These are phyloP conservation scores for Xylariaceae sp. DNA, from an alignment of 2,329 filamentous ascomycete genomes.

Conservation along the genomic window DNA sequence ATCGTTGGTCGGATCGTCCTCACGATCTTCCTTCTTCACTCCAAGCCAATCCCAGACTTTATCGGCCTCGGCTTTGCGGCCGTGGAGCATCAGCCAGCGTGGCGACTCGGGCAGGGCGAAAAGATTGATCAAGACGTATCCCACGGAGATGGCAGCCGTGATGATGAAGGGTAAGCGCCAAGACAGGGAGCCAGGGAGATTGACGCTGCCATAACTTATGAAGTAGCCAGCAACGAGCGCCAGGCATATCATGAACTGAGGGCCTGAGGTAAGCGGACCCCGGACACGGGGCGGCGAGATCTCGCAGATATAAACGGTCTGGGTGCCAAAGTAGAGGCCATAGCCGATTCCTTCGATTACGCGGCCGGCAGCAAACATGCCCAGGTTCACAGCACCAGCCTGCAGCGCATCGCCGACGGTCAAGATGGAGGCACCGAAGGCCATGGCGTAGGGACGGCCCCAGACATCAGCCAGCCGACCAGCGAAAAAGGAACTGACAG, in stretches of 20 bases:
- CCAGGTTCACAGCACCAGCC: conserved; percentile 21
- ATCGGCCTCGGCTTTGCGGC: conserved; percentile 42
- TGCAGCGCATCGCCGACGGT: conserved; percentile 29
- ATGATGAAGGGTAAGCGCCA: conserved; percentile 53
- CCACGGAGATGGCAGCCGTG: conserved; percentile 35
- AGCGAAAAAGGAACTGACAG: conserved; percentile 55
- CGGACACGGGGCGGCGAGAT: conserved; percentile 51
- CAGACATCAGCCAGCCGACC: conserved; percentile 51
- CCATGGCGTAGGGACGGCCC: conserved; percentile 49
- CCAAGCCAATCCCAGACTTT: conserved; percentile 39
- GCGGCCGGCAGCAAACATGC: conserved; percentile 42
- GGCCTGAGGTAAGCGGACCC: conserved; percentile 48
- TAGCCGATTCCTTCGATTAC: conserved; percentile 54
- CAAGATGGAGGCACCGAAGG: conserved; percentile 50
- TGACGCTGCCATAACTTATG: conserved; percentile 55
- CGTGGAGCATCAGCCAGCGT: conserved; percentile 49
- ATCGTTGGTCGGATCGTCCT: too few species aligned
- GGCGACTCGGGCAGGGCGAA: conserved; percentile 47
- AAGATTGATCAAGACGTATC: conserved; percentile 27
- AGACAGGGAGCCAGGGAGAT: conserved; percentile 38
- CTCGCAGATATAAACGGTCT: conserved; percentile 54
- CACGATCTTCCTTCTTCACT: conserved; percentile 30
- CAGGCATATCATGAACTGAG: conserved; percentile 50
- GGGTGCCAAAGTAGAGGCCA: conserved; percentile 50
- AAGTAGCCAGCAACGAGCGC: conserved; percentile 57